A percentile compares a stretch with the other conserved stretches of the same genome.
Conservation (phyloP, 2,329 filamentous ascomycete species). For the Alternaria arbusti region DNA sequence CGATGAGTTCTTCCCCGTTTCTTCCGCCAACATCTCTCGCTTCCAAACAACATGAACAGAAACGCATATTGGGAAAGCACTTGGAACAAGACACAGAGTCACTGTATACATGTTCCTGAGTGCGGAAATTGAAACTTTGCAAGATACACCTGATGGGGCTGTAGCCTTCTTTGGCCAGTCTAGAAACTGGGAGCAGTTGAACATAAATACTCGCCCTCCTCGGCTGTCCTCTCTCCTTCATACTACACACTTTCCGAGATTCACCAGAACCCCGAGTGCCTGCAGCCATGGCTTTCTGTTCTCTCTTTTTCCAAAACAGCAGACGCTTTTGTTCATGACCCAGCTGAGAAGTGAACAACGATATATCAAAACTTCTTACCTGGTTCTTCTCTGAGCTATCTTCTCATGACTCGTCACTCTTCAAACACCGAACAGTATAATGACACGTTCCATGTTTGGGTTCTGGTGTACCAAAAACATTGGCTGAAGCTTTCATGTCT, state of each 20-base stretch:
- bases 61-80: not conserved
- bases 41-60: fast-evolving
- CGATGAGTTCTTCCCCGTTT: not conserved
- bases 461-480: not conserved
- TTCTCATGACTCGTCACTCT: not conserved
- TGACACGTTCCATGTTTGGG: not conserved
- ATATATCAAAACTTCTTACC: not conserved
- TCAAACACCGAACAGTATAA: too few species aligned
- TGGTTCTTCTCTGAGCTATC: not conserved
- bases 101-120: not conserved
- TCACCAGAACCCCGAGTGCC: too few species aligned
- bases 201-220: not conserved
- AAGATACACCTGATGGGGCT: not conserved
- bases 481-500: too few species aligned
- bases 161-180: not conserved
- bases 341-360: not conserved
- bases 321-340: fast-evolving
- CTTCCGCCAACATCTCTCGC: not conserved
- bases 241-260: not conserved
- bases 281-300: not conserved
- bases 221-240: not conserved
- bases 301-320: not conserved
- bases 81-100: not conserved
- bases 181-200: not conserved
- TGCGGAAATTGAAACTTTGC: not conserved